Base-by-base conservation (phyloP, 1,139 yeast genomes). In the Schwanniomyces etchellsii region DNA sequence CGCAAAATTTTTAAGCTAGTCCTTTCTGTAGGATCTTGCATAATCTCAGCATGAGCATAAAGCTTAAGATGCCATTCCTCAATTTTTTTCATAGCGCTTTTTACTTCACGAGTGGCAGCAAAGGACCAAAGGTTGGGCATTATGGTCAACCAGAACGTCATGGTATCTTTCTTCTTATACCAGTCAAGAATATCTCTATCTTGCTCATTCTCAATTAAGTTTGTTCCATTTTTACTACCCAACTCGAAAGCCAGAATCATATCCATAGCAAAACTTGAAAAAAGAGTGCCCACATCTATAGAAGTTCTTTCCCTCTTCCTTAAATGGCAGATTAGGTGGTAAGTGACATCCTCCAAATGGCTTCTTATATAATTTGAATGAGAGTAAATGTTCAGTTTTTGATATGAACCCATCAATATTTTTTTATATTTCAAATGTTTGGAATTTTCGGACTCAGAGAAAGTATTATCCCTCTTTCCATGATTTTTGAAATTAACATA, bases 201-300 rank as follows among this genome's bases (percentile, higher is more conserved):
- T 26, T 55, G 52, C 1, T 65, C 57, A 16, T 58, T 44, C 9
- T 50, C 42, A 20, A 74, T 44, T 27, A 72, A 52, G 29, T 60
- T 48, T 1, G 80, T 62, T 15, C 73, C 69, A 33, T 61, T 59
- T 5, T 57, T 52, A 1, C 51, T 41, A 0, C 89, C 89, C 37
- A 77, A 64, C 34, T 77, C 77, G 47, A 78, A 77, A 10, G 70
- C 67, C 3, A 80, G 69, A 2, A 79, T 76, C 5, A 76, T 79
- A 43, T 80, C 88, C 77, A 81, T 73, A 2, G 89, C 88, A 44
- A 81, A 60, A n/a, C 80, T 62, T 14, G 78, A 79, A 59, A 79
- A 81, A 12, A 81, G 49, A n/a, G 74, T 64, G 44, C 74, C 77
- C 1, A 75, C 78, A 31, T 81, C 82, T 1, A 75, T 78, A 31